A percentile compares a stretch with the other conserved stretches of the same genome.
These are phyloP conservation scores for Gossypium australe DNA, from an alignment of 345 rosid species.

Conservation along the genomic window DNA sequence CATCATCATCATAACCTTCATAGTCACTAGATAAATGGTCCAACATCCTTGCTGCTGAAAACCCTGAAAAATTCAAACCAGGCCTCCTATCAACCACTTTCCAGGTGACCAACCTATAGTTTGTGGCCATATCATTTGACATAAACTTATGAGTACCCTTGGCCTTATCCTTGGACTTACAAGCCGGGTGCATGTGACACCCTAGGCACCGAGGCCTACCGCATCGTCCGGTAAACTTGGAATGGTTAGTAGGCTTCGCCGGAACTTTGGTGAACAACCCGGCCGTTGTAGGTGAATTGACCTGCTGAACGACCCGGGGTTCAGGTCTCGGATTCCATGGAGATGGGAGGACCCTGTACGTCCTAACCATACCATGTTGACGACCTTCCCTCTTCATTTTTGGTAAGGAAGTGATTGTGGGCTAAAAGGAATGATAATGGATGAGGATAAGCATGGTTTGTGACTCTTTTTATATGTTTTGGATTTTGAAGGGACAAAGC, in stretches of 20 bases:
- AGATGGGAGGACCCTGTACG: constrained; percentile 44
- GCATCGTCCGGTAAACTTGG: constrained; percentile 65
- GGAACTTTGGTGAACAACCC: constrained; percentile 42
- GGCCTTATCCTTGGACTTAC: constrained; percentile 50
- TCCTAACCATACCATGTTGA: constrained; percentile 65
- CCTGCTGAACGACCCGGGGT: constrained; percentile 28
- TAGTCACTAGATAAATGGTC: constrained; percentile 26
- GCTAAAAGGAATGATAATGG: not conserved
- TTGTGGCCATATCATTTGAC: constrained; percentile 35
- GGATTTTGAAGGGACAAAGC: not conserved
- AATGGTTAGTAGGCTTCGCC: constrained; percentile 56
- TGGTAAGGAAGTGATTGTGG: constrained; percentile 1
- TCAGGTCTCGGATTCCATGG: constrained; percentile 39
- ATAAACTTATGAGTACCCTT: constrained; percentile 52
- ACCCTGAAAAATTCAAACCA: constrained; percentile 28
- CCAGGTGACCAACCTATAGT: constrained; percentile 35
- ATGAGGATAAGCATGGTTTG: not conserved
- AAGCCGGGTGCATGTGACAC: constrained; percentile 42
- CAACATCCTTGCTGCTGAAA: constrained; percentile 50
- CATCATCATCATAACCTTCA: no score
- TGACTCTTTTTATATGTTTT: not conserved
- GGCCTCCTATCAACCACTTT: constrained; percentile 30
- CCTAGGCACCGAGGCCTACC: constrained; percentile 35
- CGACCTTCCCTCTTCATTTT: constrained; percentile 70
- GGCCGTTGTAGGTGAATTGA: constrained; percentile 36